Evolutionary conservation across 345 rosid genomes (phyloP), one percentile per base, ranked within the genome.

Genomic region (Salix brachista): DNA sequence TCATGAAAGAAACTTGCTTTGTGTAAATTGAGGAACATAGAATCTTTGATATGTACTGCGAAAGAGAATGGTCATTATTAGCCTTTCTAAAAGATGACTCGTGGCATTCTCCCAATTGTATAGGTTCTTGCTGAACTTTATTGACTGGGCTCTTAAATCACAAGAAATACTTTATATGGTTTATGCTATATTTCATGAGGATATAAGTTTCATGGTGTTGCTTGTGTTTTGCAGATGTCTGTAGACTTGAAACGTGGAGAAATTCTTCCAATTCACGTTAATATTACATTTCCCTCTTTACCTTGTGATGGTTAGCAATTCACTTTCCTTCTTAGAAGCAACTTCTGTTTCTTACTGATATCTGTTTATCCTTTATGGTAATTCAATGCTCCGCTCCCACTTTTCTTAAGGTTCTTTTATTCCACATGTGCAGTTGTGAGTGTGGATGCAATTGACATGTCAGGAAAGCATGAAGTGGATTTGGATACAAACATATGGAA

Each of bases 391-490:
- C 73, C 6, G 46, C 37, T 3, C 75, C 10, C 37, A 58, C 11
- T 17, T 75, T 80, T 70, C 67, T 78, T 46, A 62, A 12, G 64
- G 56, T 19, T 26, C 5, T 78, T 32, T 77, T 30, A 2, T 6
- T 5, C 19, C 41, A 67, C 26, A 28, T 69, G 71, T 83, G 77
- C 86, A 96, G 99, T 94, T 28, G 75, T 94, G 84, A 96, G 99
- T 72, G 85, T 96, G 71, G 99, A 96, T 84, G 99, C 99, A 75
- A 94, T 94, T 84, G 98, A 96, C 82, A 92, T 96, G 99, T 96
- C 99, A 5, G 99, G 99, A 75, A 96, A 94, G 87, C 99, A 96
- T 83, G 98, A 96, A 92, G 99, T 96, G 71, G 99, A 96, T 88
- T 97, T 96, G 13, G 97, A 94, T 81, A 96, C 98, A 70, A 94